Evolutionary conservation across 2,329 filamentous ascomycete genomes (phyloP), one percentile per base, ranked within the genome.

Genomic region (Parafenestella ontariensis): DNA sequence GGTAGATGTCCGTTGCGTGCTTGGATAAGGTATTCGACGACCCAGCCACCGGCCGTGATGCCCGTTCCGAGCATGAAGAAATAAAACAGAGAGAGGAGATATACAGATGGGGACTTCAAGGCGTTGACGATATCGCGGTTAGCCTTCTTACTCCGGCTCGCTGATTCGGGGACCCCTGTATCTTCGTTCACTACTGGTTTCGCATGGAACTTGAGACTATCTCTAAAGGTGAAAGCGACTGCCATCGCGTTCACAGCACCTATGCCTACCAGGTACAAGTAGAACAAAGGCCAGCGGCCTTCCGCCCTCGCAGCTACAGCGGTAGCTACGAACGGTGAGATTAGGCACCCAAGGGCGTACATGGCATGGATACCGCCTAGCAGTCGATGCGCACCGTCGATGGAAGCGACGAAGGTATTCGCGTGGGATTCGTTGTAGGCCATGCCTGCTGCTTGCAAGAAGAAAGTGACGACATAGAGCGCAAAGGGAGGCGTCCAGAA

Each of bases 321-420:
- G 1, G 67, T 69, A 8, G 66, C 68, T 1, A 70, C 79, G 42
- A 89, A 84, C 0, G 86, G 86, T 0, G 80, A 82, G 3, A 85
- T 77, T 2, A 88, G 77, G 42, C 82, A 83, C 0, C 86, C 86
- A 0, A 82, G 69, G 46, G 76, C 78, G 61, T 86, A 89, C 79
- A 85, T 85, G 8, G 85, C 86, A 57, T 89, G 87, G 15, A 89
- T 86, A 49, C 88, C 83, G 0, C 85, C 83, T 0, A 89, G 76
- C 82, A 85, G 88, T 4, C 85, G 76, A 64, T 89, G 85, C 0
- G 85, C 82, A 15, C 76, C 77, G 9, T 78, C 78, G 0, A 82
- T 69, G 0, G 79, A 77, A 0, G 82, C 79, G 0, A 87, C 85
- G 52, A 85, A 89, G 0, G 85, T 84, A 52, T 89, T 89, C 1